Conservation (phyloP, 345 rosid species). For the Eucalyptus camaldulensis region DNA sequence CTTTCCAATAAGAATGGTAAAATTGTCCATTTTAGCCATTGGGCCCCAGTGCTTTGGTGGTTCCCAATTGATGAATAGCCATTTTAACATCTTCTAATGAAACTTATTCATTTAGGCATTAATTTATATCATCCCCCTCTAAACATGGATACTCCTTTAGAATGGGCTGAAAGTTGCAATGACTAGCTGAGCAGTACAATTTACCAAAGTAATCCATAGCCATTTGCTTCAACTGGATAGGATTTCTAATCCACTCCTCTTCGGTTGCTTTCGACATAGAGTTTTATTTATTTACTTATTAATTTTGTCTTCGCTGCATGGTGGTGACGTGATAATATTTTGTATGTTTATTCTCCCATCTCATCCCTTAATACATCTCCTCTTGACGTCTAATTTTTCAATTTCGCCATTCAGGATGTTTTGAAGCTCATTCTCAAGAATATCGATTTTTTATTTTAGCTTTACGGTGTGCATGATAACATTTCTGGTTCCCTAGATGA, state of each 20-base stretch:
- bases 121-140: not conserved
- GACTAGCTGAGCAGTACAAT: not conserved
- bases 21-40: not conserved
- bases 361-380: not conserved
- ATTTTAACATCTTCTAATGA: not conserved
- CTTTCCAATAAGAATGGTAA: not conserved
- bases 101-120: not conserved
- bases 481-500: no score
- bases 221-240: not conserved
- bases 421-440: not conserved
- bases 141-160: not conserved
- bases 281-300: not conserved
- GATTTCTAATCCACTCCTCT: not conserved
- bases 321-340: not conserved
- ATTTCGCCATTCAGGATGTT: not conserved
- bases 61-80: not conserved
- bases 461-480: no score
- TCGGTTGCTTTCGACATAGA: not conserved
- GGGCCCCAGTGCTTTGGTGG: not conserved
- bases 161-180: not conserved
- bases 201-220: not conserved
- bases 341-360: not conserved
- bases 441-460: not conserved
- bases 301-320: not conserved
- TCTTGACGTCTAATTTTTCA: not conserved